Conservation (phyloP, 306 rosid species). For the Cucumis cinereus region DNA sequence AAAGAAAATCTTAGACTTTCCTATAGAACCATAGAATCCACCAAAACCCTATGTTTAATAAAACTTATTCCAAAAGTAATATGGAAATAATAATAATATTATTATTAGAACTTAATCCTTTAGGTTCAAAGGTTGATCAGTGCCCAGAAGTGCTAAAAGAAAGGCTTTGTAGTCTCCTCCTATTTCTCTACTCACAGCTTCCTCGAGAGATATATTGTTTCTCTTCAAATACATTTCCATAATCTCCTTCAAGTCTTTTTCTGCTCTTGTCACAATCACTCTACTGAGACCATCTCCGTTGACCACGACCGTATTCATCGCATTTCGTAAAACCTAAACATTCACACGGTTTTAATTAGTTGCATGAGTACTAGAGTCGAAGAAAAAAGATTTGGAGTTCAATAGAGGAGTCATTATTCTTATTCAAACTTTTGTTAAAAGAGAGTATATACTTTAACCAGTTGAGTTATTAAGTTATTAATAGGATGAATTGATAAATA, state of each 20-base stretch:
- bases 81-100: not conserved
- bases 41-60: not conserved
- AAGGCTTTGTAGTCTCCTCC: slow-evolving; percentile 32
- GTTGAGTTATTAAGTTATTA: no score
- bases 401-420: no score
- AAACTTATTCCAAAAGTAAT: not conserved
- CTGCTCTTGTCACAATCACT: slow-evolving; percentile 39
- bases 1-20: not conserved
- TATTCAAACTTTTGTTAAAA: no score
- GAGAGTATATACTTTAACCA: no score
- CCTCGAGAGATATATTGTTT: slow-evolving; percentile 22
- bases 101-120: not conserved
- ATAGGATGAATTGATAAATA: not conserved
- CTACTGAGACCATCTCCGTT: slow-evolving; percentile 32
- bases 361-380: not conserved
- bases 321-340: slow-evolving; percentile 22
- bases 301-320: slow-evolving; percentile 19
- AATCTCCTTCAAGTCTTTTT: slow-evolving; percentile 35
- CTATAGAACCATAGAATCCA: not conserved
- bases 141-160: slow-evolving; percentile 12
- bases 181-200: slow-evolving; percentile 16
- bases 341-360: not conserved
- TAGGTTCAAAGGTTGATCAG: not conserved
- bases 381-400: not conserved
- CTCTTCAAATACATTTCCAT: slow-evolving; percentile 24